A percentile compares a stretch with the other conserved stretches of the same genome.
phyloP scores from a whole-genome alignment of 1,139 yeast genomes.

The Lodderomyces metapsilosis region DNA sequence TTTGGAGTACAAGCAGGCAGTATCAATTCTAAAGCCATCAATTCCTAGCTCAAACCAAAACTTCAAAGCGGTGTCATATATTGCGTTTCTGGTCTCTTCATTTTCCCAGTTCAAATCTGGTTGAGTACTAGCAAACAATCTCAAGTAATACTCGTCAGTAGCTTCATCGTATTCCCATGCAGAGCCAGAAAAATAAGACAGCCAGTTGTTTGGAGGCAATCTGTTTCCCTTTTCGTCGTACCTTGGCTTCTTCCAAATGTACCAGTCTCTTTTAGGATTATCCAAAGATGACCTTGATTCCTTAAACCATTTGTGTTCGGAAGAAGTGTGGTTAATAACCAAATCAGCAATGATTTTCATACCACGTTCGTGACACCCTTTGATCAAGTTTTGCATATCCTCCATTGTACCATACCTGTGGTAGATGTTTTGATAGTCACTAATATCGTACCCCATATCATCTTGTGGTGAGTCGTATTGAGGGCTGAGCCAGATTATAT shows the following conservation, averaged over 20 bases:
- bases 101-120: slow-evolving; percentile 65
- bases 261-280: slow-evolving; percentile 62
- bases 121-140: slow-evolving; percentile 50
- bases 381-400: slow-evolving; percentile 44
- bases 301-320: slow-evolving; percentile 57
- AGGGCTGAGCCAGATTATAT: slow-evolving; percentile 58
- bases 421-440: slow-evolving; percentile 51
- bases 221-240: slow-evolving; percentile 47
- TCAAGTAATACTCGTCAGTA: slow-evolving; percentile 54
- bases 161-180: slow-evolving; percentile 57
- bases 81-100: slow-evolving; percentile 48
- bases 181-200: slow-evolving; percentile 49
- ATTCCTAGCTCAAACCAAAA: slow-evolving; percentile 59
- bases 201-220: slow-evolving; percentile 59
- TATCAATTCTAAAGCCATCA: slow-evolving; percentile 60
- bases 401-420: slow-evolving; percentile 53
- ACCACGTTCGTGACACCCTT: slow-evolving; percentile 47
- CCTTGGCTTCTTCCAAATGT: slow-evolving; percentile 53
- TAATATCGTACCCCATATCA: slow-evolving; percentile 64
- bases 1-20: slow-evolving; percentile 54
- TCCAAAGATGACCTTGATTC: slow-evolving; percentile 50
- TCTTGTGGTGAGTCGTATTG: slow-evolving; percentile 59
- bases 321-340: slow-evolving; percentile 59
- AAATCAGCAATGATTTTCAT: slow-evolving; percentile 54
- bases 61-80: slow-evolving; percentile 47